These are phyloP conservation scores for Oryza australiensis DNA, from an alignment of 176 grass and related monocot genomes.

Conservation along the genomic window DNA sequence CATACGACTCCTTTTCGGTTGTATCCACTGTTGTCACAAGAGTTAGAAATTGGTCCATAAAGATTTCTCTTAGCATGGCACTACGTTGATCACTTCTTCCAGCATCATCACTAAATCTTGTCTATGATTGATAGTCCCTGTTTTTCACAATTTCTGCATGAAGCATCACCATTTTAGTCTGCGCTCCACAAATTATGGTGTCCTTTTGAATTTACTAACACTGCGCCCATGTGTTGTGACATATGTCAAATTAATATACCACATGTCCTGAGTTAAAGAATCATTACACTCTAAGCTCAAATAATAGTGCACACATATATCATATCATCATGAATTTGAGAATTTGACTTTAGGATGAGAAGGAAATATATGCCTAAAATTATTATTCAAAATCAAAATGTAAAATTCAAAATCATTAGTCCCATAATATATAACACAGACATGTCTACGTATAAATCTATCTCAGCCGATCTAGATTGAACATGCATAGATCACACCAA, in stretches of 20 bases:
- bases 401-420: neutral
- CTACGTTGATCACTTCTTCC: neutral
- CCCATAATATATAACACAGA: neutral
- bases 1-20: neutral
- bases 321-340: neutral
- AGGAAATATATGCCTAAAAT: neutral
- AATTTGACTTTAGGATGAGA: neutral
- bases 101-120: neutral
- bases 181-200: neutral
- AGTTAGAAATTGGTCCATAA: neutral
- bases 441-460: neutral
- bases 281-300: neutral
- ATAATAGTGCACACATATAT: neutral
- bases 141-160: conserved; percentile 2
- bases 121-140: neutral
- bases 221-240: neutral
- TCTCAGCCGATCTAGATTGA: neutral
- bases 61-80: conserved; percentile 18
- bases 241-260: neutral
- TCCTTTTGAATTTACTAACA: neutral
- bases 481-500: neutral
- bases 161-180: neutral
- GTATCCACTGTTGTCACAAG: neutral
- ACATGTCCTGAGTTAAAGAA: neutral
- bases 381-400: neutral